Percentiles rank a stretch among this genome's conserved stretches.
Conservation (phyloP, 345 rosid species). For the Capsella bursapastoris region DNA sequence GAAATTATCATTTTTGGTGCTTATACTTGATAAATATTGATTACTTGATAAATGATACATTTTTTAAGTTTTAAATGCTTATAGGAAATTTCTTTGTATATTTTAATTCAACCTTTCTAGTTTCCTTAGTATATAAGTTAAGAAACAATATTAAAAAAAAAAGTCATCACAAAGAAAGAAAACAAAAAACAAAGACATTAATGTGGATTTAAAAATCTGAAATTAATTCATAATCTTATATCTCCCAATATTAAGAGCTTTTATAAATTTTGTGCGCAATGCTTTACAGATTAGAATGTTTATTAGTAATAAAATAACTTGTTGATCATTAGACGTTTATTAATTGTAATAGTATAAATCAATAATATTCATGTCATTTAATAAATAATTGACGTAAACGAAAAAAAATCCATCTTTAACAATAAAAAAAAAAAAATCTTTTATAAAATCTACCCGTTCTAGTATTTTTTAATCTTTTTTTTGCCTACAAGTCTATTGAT, state of each 20-base stretch:
- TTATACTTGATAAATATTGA: neutral
- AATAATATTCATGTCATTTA: no score
- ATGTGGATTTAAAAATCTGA: neutral
- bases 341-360: no score
- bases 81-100: conserved; percentile 13
- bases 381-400: no score
- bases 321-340: no score
- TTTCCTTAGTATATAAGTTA: conserved; percentile 28
- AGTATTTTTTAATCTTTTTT: no score
- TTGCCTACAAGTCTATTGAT: no score
- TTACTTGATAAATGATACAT: neutral
- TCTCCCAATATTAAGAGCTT: neutral
- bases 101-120: conserved; percentile 5
- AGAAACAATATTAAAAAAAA: neutral
- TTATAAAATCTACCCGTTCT: no score
- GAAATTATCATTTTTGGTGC: neutral
- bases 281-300: conserved; percentile 14
- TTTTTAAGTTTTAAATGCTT: neutral
- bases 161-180: neutral
- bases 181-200: neutral
- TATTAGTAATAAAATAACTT: no score
- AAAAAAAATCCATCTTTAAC: no score
- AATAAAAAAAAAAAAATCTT: no score
- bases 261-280: neutral
- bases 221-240: conserved; percentile 3